phyloP scores from a whole-genome alignment of 257 asterid genomes.

The Parsonsia alboflavescens region DNA sequence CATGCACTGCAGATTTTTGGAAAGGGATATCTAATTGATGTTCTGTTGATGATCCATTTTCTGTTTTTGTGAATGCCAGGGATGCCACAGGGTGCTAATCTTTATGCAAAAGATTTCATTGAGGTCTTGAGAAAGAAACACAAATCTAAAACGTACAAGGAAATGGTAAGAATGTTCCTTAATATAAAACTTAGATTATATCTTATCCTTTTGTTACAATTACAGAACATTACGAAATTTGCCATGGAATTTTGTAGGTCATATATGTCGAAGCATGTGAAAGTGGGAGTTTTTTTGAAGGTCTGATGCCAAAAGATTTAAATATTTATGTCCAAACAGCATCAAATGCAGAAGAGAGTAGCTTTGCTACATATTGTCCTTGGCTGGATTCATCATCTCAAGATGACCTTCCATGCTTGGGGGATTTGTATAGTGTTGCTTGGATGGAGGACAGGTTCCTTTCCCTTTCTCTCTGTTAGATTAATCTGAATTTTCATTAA shows the following conservation, averaged over 20 bases:
- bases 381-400: constrained; percentile 69
- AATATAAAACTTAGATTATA: not conserved
- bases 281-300: constrained; percentile 85
- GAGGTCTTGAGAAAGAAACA: constrained; percentile 72
- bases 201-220: not conserved
- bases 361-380: constrained; percentile 89
- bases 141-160: constrained; percentile 59
- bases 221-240: not conserved
- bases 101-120: constrained; percentile 68
- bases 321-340: constrained; percentile 81
- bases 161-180: constrained; percentile 44
- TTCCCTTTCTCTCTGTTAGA: not conserved
- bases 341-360: constrained; percentile 77
- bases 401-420: constrained; percentile 68
- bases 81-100: constrained; percentile 65
- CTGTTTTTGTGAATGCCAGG: constrained; percentile 31
- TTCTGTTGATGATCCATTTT: not conserved
- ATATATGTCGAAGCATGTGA: constrained; percentile 85
- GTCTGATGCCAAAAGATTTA: constrained; percentile 70
- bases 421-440: constrained; percentile 87
- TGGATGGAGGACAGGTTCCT: constrained; percentile 98
- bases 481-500: not conserved
- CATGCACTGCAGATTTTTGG: not conserved
- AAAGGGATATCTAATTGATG: too few relatives aligned
- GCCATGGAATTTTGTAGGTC: constrained; percentile 39